Evolutionary conservation across 2,329 filamentous ascomycete genomes (phyloP), one percentile per base, ranked within the genome.

Genomic region (Paraconiothyrium sp.): DNA sequence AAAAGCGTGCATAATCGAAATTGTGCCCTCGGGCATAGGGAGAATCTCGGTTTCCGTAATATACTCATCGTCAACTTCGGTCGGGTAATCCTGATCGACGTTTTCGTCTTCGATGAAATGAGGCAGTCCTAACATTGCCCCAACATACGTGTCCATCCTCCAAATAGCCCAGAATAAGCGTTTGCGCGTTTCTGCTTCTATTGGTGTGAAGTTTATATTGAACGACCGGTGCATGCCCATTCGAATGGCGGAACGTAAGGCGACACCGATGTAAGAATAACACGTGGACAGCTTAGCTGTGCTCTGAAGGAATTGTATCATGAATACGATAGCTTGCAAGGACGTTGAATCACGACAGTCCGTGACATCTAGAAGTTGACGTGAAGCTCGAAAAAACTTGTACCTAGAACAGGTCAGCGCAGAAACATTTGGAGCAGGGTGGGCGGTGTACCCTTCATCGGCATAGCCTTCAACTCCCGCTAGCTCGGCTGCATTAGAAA

Each of bases 1-100:
- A 64, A 84, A 84, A 16, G 85, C 88, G 27, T 83, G 82, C 78
- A 88, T 85, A n/a, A 88, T 68, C 4, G 87, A 84, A 2, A 86
- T 83, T 24, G 79, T 78, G 46, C 84, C 84, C 34, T 84, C 75
- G 3, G 87, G 87, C 81, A 87, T 86, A 2, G 85, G 81, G 54
- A 81, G 67, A n/a, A 81, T 82, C 46, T 80, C 81, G 27, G 79
- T 79, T 60, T 81, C 79, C 5, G 82, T 84, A 57, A 85, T 82
- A 67, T 80, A 84, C 58, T 84, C 82, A 58, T 85, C 83, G 61
- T 85, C 83, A 8, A 84, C 76, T 64, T 83, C 82, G 10, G 76
- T 66, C 0, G 82, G 82, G 57, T 77, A 79, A 4, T 83, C 81
- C 59, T 84, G 82, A 61, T 84, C 82, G 54, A 84, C 80, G 35